Evolutionary conservation across 768 basidiomycete species (phyloP).

Genomic region (Cantharellus anzutake): DNA sequence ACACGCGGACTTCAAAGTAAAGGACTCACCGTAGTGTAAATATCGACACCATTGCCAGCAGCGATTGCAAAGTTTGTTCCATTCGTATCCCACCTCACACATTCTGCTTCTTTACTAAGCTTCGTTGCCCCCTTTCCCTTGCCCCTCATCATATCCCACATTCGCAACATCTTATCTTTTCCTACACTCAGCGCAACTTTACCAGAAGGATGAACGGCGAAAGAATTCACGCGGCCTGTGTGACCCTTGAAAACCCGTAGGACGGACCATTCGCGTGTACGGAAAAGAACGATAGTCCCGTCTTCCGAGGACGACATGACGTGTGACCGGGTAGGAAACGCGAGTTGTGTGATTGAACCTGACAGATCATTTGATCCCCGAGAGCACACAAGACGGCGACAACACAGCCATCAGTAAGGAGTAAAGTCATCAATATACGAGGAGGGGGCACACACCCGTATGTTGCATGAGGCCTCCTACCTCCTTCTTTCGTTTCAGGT

Average conservation of each 20-base stretch:
- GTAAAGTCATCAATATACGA: background rate
- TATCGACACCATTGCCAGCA: conserved; percentile 49
- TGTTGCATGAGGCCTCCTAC: conserved; percentile 91
- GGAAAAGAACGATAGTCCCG: conserved; percentile 76
- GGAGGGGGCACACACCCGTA: conserved; percentile 35
- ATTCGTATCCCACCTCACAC: conserved; percentile 71
- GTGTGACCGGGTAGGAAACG: conserved; percentile 76
- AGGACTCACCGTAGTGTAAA: conserved; percentile 54
- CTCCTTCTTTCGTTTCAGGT: conserved; percentile 77
- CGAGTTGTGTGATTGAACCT: conserved; percentile 85
- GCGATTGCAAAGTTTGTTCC: conserved; percentile 72
- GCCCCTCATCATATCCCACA: conserved; percentile 99
- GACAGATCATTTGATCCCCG: background rate
- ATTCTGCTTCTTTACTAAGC: conserved; percentile 80
- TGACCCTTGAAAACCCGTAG: conserved; percentile 80
- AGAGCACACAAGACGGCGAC: too few relatives aligned
- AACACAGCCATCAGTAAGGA: background rate
- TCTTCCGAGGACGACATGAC: conserved; percentile 86
- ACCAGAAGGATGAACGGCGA: conserved; percentile 84
- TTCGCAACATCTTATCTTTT: conserved; percentile 69
- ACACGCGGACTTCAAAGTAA: background rate
- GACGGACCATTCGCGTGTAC: conserved; percentile 85
- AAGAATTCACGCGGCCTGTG: conserved; percentile 76
- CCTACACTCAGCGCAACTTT: conserved; percentile 86
- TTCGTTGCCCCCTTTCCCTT: conserved; percentile 78